Evolutionary conservation across 106 monocot species (phyloP).

Genomic region (Ottelia alismoides): DNA sequence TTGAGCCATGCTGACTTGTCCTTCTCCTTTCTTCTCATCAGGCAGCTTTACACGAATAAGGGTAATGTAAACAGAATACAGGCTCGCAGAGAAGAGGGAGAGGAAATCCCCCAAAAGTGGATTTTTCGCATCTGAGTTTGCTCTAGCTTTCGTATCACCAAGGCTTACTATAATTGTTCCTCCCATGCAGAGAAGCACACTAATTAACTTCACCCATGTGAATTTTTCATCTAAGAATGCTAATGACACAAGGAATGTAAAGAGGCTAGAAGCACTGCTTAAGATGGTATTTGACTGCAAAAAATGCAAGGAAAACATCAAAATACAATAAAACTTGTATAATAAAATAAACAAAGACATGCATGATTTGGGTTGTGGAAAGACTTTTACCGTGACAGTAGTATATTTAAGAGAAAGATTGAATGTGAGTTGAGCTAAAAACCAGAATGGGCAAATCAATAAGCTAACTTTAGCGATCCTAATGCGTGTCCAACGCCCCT

Average conservation of each 20-base stretch:
- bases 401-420: too few species aligned
- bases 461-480: slow-evolving; percentile 58
- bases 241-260: slow-evolving; percentile 69
- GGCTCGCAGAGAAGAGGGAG: slow-evolving; percentile 45
- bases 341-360: neutral
- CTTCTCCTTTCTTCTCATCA: slow-evolving; percentile 56
- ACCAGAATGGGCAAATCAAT: slow-evolving; percentile 82
- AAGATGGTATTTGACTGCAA: slow-evolving; percentile 77
- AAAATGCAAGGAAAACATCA: slow-evolving; percentile 2
- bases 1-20: slow-evolving; percentile 61
- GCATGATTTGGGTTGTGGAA: neutral
- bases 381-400: slow-evolving; percentile 50
- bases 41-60: slow-evolving; percentile 63
- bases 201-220: slow-evolving; percentile 68
- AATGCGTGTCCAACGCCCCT: slow-evolving; percentile 50
- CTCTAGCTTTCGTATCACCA: slow-evolving; percentile 32
- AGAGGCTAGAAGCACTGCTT: too few species aligned
- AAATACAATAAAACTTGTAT: neutral
- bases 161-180: slow-evolving; percentile 68
- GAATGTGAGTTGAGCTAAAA: slow-evolving; percentile 78
- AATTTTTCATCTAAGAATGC: slow-evolving; percentile 60
- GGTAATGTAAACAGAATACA: slow-evolving; percentile 77
- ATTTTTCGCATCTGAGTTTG: slow-evolving; percentile 38
- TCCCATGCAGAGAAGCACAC: slow-evolving; percentile 83
- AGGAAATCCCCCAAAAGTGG: slow-evolving; percentile 64